phyloP scores from a whole-genome alignment of 192 early-diverging fungal species.

The Backusella mclennaniae region DNA sequence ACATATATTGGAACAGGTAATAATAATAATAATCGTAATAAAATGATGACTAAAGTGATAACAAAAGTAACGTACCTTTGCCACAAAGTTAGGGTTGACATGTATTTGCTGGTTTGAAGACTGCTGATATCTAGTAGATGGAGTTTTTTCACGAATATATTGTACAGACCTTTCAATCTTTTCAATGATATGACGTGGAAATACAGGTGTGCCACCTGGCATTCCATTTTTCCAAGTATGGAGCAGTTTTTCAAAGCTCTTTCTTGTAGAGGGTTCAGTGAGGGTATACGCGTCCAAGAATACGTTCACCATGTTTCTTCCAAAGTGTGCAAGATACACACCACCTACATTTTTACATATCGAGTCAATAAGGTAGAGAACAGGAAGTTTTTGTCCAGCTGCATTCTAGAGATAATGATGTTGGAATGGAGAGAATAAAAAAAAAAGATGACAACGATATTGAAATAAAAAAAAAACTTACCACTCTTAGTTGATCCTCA shows the following conservation, averaged over 20 bases:
- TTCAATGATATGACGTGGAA: constrained; percentile 50
- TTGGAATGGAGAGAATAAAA: neutral
- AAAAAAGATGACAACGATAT: neutral
- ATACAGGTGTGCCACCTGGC: constrained; percentile 61
- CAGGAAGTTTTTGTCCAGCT: constrained; percentile 78
- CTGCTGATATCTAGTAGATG: constrained; percentile 20
- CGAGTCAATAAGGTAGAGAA: constrained; percentile 92
- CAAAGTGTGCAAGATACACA: constrained; percentile 71
- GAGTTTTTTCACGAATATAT: constrained; percentile 39
- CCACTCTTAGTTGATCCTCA: constrained; percentile 48
- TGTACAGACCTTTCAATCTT: constrained; percentile 47
- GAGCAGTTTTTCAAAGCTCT: constrained; percentile 74
- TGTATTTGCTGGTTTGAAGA: constrained; percentile 41
- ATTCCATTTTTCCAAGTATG: constrained; percentile 77
- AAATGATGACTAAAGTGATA: neutral
- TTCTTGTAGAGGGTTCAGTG: constrained; percentile 62
- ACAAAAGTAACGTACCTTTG: constrained; percentile 20
- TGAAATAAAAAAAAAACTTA: constrained; percentile 27
- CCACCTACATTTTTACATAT: constrained; percentile 93
- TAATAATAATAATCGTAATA: neutral
- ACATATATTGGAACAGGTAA: neutral
- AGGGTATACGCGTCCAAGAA: constrained; percentile 77
- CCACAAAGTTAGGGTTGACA: constrained; percentile 61
- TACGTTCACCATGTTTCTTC: constrained; percentile 63
- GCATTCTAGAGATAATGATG: constrained; percentile 49